Base-by-base conservation (phyloP, 108 stramenopile species). In the Skeletonema menzelii region DNA sequence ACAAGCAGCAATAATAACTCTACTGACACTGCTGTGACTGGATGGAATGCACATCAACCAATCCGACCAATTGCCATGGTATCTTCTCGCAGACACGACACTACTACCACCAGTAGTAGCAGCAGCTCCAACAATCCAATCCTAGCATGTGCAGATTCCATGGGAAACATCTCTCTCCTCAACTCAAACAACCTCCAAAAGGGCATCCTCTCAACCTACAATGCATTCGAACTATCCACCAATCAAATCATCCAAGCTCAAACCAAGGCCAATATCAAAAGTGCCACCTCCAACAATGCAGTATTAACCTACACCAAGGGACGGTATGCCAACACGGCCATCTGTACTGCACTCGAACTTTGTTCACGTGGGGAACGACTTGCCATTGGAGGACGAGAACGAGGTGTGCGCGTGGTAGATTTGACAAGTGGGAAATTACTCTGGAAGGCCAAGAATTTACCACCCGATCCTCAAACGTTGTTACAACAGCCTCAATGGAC, bases 361-460 rank as follows among this genome's bases (percentile, higher is more conserved):
- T 73, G 84, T 84, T 17, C 63, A 2, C 28, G 20, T 14, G 68
- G 71, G 27, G 57, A 58, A 8, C 49, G 77, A 38, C 66, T 88
- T 19, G 94, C 91, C 5, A 59, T 95, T 0, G 88, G 89, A 15
- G 94, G 94, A 40, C 75, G 89, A 37, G 93, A 95, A 59, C 82
- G 93, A 30, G 88, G 87, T n/a, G 79, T 84, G 2, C 66, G 76
- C 10, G 8, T 92, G 11, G 49, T 87, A 27, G 94, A 95, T 85
- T 22, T 91, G 46, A 75, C 76, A 60, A 89, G 76, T 59, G 87
- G 87, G 2, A 75, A 85, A 31, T 49, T 75, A 0, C 62, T 90
- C 6, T 95, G 89, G 88, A 95, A 78, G 66, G 85, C 91, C 20
- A 95, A 95, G 70, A 95, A 95, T 80, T 56, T 92, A 44, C 84